These are phyloP conservation scores for Pseudoscleropodium purum DNA, from an alignment of 225 moss, liverwort and hornwort species.

Conservation along the genomic window DNA sequence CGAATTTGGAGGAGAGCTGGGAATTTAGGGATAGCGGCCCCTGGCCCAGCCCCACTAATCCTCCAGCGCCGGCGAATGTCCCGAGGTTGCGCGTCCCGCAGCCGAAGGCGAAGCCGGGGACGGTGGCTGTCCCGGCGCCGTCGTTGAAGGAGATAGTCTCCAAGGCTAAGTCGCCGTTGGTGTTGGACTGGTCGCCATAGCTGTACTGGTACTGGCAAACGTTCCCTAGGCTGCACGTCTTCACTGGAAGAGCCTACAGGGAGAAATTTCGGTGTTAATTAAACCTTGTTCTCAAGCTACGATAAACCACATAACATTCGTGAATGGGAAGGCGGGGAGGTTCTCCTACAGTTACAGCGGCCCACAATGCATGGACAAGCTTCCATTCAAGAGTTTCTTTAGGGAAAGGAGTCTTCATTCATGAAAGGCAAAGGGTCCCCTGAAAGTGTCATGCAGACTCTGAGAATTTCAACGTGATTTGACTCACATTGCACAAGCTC, in stretches of 20 bases:
- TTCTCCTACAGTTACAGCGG: not conserved
- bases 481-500: slow-evolving; percentile 28
- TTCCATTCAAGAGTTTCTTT: not conserved
- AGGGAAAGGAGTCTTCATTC: not conserved
- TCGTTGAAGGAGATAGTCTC: slow-evolving; percentile 31
- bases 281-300: not conserved
- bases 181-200: slow-evolving; percentile 54
- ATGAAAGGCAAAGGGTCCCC: too few relatives aligned
- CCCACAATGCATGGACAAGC: not conserved
- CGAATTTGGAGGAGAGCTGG: slow-evolving; percentile 39
- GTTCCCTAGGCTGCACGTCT: slow-evolving; percentile 18
- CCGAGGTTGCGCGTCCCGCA: slow-evolving; percentile 49
- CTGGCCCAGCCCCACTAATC: slow-evolving; percentile 54
- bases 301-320: not conserved
- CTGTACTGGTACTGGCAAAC: slow-evolving; percentile 50
- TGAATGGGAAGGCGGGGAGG: not conserved
- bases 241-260: slow-evolving; percentile 37
- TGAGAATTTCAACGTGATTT: too few relatives aligned
- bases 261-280: not conserved
- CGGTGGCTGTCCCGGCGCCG: not conserved
- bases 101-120: slow-evolving; percentile 50
- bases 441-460: not conserved
- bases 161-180: slow-evolving; percentile 37
- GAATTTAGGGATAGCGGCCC: slow-evolving; percentile 50
- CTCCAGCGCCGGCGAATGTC: slow-evolving; percentile 44